Evolutionary conservation across 2,329 filamentous ascomycete species (phyloP), one percentile per base, ranked within the genome.

Genomic region (Aspergillus terreus): DNA sequence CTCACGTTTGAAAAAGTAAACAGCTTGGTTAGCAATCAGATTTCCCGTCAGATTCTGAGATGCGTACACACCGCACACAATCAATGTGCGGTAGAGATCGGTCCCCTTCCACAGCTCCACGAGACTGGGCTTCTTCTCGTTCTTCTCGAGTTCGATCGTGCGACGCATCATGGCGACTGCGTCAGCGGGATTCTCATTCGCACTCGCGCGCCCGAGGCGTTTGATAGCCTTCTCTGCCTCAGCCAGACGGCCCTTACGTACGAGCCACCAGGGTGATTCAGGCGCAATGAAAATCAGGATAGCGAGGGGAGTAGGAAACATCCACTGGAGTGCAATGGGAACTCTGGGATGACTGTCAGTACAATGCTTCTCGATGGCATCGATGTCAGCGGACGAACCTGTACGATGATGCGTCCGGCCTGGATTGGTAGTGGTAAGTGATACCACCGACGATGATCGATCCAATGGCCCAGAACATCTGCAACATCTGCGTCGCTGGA

Each of bases 381-480:
- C 36, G 53, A 44, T 48, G 46, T 46, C 47, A 55, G 54, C 25
- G 46, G 47, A 71, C 73, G 52, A 66, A 78, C 76, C 67, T 73
- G 67, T 76, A 80, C 0, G 78, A 70, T 5, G 43, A 52, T 4
- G 63, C 23, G 55, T 66, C 52, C 14, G 51, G 0, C 43, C 55
- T 61, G 40, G 60, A 63, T 55, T 82, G 73, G 71, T 82, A 83
- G 44, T 67, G 62, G 65, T 81, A 85, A 47, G 79, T 80, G 54
- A 81, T 75, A 53, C 69, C 82, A 30, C 75, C 78, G 21, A 85
- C 82, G 52, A 85, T 82, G 63, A 85, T 85, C 33, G 70, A 66
- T 23, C 82, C 82, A 62, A 85, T 80, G 15, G 82, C 78, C 82
- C 82, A 85, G 71, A 81, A 82, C 81, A 85, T 84, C 70, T 85